A percentile compares a stretch with the other conserved stretches of the same genome.
These are phyloP conservation scores for Baorangia bicolor DNA, from an alignment of 768 basidiomycete genomes.

Conservation along the genomic window DNA sequence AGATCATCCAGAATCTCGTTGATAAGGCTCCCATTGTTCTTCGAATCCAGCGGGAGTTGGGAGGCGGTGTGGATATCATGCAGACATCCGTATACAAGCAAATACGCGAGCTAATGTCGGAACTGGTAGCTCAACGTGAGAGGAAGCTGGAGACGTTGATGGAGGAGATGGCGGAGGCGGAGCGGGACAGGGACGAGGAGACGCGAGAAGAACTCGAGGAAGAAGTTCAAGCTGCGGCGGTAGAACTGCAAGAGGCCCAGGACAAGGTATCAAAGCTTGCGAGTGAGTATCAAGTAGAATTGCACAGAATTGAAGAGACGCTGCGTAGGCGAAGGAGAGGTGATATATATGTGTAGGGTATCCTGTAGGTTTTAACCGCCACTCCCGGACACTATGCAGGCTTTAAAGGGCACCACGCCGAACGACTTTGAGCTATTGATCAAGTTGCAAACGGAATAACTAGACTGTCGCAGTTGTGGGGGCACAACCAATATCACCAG, in stretches of 20 bases:
- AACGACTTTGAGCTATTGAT: neutral
- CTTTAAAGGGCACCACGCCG: neutral
- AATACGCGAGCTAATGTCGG: conserved; percentile 47
- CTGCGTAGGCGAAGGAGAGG: conserved; percentile 15
- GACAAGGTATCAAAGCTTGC: conserved; percentile 26
- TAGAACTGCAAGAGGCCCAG: conserved; percentile 21
- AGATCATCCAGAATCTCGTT: conserved; percentile 42
- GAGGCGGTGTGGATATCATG: conserved; percentile 43
- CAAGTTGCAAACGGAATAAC: too few relatives aligned
- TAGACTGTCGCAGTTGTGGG: neutral
- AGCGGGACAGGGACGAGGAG: conserved; percentile 43
- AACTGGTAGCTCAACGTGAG: conserved; percentile 42
- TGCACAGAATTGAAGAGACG: conserved; percentile 26
- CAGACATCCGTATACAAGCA: conserved; percentile 56
- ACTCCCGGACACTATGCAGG: neutral
- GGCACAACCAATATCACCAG: neutral
- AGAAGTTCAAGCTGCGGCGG: conserved; percentile 30
- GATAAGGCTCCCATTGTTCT: conserved; percentile 39
- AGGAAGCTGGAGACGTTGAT: conserved; percentile 45
- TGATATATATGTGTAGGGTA: neutral
- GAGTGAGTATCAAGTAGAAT: conserved; percentile 26
- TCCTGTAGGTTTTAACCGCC: neutral
- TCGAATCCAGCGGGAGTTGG: conserved; percentile 55
- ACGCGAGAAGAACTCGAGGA: conserved; percentile 42
- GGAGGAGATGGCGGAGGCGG: conserved; percentile 46